A percentile compares a stretch with the other conserved stretches of the same genome.
phyloP scores from a whole-genome alignment of 2,329 filamentous ascomycete genomes.

The Ophiostoma sp. region DNA sequence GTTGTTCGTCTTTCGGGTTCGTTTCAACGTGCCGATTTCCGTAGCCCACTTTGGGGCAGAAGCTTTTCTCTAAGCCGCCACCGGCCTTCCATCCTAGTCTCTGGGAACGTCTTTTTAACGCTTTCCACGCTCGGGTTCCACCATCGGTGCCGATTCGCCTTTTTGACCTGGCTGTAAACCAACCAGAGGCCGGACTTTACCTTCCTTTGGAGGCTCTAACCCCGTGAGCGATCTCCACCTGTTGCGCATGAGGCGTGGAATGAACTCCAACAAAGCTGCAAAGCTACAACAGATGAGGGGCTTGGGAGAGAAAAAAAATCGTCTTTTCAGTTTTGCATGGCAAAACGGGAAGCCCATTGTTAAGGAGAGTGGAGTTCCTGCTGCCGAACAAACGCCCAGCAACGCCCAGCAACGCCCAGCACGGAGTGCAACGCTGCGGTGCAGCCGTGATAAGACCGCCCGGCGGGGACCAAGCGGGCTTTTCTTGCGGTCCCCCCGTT shows the following conservation, averaged over 20 bases:
- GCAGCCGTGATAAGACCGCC: conserved; percentile 12
- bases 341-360: neutral
- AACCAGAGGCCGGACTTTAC: neutral
- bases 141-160: conserved; percentile 13
- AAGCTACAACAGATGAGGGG: neutral
- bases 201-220: neutral
- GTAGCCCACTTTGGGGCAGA: neutral
- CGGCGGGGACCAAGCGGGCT: neutral
- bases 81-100: neutral
- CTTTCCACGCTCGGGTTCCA: neutral
- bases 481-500: neutral
- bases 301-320: neutral
- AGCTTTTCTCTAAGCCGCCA: neutral
- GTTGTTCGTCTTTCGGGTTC: neutral
- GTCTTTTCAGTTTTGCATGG: too few species aligned
- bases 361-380: neutral
- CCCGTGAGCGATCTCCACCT: neutral
- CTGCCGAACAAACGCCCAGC: too few species aligned
- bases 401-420: too few species aligned
- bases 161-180: neutral
- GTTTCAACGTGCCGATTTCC: neutral
- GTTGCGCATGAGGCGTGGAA: neutral
- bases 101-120: neutral
- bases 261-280: neutral
- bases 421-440: neutral